Evolutionary conservation across 2,329 filamentous ascomycete species (phyloP).

Genomic region (Cytospora piceae): DNA sequence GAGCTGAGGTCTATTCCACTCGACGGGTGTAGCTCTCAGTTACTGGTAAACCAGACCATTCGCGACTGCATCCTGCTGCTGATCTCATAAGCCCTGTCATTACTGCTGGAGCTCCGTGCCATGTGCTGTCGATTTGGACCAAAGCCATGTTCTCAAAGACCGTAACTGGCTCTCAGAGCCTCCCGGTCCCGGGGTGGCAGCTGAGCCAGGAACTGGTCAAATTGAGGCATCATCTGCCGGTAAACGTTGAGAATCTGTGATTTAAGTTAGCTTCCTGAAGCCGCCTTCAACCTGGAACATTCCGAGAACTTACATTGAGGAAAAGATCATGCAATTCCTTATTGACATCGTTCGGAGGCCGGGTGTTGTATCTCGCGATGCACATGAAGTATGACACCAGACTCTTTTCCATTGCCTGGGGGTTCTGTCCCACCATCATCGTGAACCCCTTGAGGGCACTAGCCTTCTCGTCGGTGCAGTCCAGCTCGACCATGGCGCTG

Average conservation of each 20-base stretch:
- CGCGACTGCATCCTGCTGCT: constrained; percentile 3
- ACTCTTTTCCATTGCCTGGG: constrained; percentile 86
- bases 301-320: constrained; percentile 64
- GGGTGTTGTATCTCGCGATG: constrained; percentile 77
- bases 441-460: constrained; percentile 92
- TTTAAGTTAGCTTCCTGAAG: constrained; percentile 34
- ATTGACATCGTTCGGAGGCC: constrained; percentile 62
- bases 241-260: constrained; percentile 55
- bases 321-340: constrained; percentile 73
- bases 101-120: not conserved
- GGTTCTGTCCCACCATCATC: constrained; percentile 81
- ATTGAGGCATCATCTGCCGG: constrained; percentile 63
- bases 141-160: constrained; percentile 9
- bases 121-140: not conserved
- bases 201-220: constrained; percentile 57
- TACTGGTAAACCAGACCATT: not conserved
- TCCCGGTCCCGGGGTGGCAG: constrained; percentile 55
- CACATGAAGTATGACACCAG: constrained; percentile 80
- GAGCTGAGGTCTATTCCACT: not conserved
- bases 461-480: constrained; percentile 90
- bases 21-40: constrained; percentile 1
- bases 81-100: not conserved
- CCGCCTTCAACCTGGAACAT: no score
- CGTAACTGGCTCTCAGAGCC: constrained; percentile 53
- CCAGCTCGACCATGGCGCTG: constrained; percentile 78